Conservation (phyloP, 192 early-diverging fungal genomes). For the Coemansia sp. region DNA sequence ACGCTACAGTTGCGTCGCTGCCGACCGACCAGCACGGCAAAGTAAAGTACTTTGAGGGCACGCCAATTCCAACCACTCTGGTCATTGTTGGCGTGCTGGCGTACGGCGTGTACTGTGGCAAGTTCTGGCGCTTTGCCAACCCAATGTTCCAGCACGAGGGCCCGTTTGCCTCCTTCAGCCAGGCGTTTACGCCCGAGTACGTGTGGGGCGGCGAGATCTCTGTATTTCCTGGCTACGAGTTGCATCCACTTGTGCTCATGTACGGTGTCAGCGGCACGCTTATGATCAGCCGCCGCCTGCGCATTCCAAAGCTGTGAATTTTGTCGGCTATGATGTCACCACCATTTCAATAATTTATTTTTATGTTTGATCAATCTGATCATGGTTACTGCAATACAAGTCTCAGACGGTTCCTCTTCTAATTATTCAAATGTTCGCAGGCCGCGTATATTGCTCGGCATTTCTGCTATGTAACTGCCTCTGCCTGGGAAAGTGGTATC, state of each 20-base stretch:
- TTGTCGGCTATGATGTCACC: no score
- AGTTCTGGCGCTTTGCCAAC: conserved; percentile 55
- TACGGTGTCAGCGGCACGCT: conserved; percentile 76
- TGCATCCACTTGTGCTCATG: conserved; percentile 78
- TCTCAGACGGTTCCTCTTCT: conserved; percentile 4
- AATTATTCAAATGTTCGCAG: conserved; percentile 4
- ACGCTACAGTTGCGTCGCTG: conserved; percentile 79
- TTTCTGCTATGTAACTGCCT: background rate
- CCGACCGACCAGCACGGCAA: conserved; percentile 78
- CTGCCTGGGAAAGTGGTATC: background rate
- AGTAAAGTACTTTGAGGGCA: conserved; percentile 83
- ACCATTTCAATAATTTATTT: background rate
- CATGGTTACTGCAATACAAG: background rate
- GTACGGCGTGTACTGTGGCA: conserved; percentile 57
- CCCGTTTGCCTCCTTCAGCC: conserved; percentile 53
- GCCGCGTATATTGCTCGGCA: conserved; percentile 1
- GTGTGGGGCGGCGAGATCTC: conserved; percentile 61
- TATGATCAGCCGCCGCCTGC: conserved; percentile 76
- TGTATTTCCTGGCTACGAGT: conserved; percentile 61
- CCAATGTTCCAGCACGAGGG: conserved; percentile 49
- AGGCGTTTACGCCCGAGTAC: conserved; percentile 55
- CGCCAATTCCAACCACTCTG: conserved; percentile 83
- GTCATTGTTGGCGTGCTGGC: conserved; percentile 66
- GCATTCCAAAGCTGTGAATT: conserved; percentile 70
- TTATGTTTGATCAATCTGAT: background rate